Evolutionary conservation across 177 flowering plant genomes (phyloP), one percentile per base, ranked within the genome.

Genomic region (Vitis hybrid): DNA sequence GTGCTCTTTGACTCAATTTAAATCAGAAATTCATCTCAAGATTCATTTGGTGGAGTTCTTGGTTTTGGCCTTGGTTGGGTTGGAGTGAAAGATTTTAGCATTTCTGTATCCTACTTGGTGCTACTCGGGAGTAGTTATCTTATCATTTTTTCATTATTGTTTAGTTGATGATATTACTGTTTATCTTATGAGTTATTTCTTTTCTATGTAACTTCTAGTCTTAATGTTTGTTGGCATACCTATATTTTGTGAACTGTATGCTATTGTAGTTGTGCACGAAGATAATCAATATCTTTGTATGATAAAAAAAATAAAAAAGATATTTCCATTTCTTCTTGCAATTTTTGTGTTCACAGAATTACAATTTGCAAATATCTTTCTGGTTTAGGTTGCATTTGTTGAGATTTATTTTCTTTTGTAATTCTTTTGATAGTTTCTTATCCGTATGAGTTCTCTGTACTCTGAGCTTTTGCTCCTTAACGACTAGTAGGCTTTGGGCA

Each of bases 101-200:
- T 49, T 75, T 69, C 73, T 66, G 86, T 87, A 84, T 87, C 91
- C 89, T 84, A 75, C 75, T 56, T 64, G 50, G 46, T 72, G 50
- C 64, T 13, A 58, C 49, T 50, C 59, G 6, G 21, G 54, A 19
- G 13, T 56, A n/a, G 55, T 52, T 66, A 68, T 70, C 16, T 57
- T 57, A 56, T 7, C 9, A 59, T 10, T 66, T 56, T 49, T 32
- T 12, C 30, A 30, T 73, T 18, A 59, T 13, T 24, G 51, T 56
- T 65, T 49, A 4, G 6, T 32, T 66, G 11, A 52, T 61, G n/a
- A 60, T 35, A 15, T 40, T 56, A 21, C 40, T 27, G 30, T 27
- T 27, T 27, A 3, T 27, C 68, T 21, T 52, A 19, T 65, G 7
- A n/a, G 15, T 11, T 21, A 18, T 64, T 52, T 64, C 51, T 8